A percentile compares a stretch with the other conserved stretches of the same genome.
Evolutionary conservation across 345 rosid genomes (phyloP).

Genomic region (Eucalyptus curtisii): DNA sequence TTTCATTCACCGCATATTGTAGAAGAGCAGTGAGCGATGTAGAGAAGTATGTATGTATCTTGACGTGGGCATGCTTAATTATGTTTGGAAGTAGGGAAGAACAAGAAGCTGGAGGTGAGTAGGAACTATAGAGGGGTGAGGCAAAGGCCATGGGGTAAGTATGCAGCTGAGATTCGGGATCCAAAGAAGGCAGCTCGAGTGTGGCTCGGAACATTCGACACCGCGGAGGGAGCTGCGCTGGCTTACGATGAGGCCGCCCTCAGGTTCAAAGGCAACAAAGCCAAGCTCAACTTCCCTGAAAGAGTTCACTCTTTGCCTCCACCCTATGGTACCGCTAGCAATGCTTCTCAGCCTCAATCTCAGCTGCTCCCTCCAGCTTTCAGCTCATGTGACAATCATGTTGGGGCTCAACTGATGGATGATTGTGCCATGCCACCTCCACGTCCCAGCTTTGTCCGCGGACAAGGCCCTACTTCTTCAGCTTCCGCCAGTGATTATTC

Average conservation of each 20-base stretch:
- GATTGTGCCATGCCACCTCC: neutral
- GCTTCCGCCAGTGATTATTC: neutral
- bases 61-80: neutral
- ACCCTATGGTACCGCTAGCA: neutral
- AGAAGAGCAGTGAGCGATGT: neutral
- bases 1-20: neutral
- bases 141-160: neutral
- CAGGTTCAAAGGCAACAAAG: neutral
- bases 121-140: neutral
- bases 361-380: neutral
- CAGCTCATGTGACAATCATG: neutral
- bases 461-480: neutral
- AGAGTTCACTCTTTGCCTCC: neutral
- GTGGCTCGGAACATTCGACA: neutral
- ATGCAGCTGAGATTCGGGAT: neutral
- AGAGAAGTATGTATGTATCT: neutral
- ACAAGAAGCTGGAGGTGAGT: neutral
- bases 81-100: neutral
- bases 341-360: neutral
- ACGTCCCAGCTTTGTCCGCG: neutral
- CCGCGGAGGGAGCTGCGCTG: neutral
- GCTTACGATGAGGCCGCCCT: neutral
- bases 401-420: neutral
- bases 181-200: neutral
- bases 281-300: neutral